Evolutionary conservation across 2,329 filamentous ascomycete genomes (phyloP).

Genomic region (Fusarium brachygibbosum): DNA sequence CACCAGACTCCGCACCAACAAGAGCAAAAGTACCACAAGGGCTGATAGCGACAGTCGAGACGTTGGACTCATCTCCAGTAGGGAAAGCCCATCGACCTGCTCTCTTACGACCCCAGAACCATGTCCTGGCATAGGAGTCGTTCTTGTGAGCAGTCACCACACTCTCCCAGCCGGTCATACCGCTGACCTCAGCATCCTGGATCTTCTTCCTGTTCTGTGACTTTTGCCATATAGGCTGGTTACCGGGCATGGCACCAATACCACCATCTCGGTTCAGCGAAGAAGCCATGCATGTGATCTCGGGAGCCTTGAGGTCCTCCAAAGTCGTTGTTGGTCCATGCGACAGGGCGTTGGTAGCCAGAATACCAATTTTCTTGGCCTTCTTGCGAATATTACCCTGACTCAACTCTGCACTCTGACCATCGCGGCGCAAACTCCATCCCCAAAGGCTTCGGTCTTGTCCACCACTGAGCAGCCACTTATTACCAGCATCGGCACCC

Average conservation of each 20-base stretch:
- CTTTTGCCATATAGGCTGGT: conserved; percentile 87
- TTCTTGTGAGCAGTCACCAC: conserved; percentile 92
- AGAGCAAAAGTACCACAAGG: conserved; percentile 94
- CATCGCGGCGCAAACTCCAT: conserved; percentile 94
- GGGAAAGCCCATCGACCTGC: conserved; percentile 94
- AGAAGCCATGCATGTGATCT: conserved; percentile 91
- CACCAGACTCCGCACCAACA: conserved; percentile 84
- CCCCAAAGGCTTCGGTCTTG: conserved; percentile 94
- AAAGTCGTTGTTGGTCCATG: conserved; percentile 74
- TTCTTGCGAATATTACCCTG: conserved; percentile 91
- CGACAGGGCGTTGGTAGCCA: conserved; percentile 68
- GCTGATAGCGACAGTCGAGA: conserved; percentile 88
- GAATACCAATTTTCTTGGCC: conserved; percentile 86
- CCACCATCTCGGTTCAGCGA: conserved; percentile 95
- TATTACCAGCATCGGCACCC: conserved; percentile 87
- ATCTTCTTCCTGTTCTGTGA: conserved; percentile 69
- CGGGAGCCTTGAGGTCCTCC: conserved; percentile 86
- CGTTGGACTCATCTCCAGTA: conserved; percentile 85
- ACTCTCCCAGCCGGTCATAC: conserved; percentile 95
- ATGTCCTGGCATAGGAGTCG: conserved; percentile 88
- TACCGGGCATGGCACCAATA: conserved; percentile 85
- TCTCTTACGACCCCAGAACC: conserved; percentile 97
- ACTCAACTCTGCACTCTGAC: conserved; percentile 92
- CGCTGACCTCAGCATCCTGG: conserved; percentile 78
- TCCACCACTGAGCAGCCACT: conserved; percentile 93